Evolutionary conservation across 306 rosid genomes (phyloP).

Genomic region (Cicer bijugum): DNA sequence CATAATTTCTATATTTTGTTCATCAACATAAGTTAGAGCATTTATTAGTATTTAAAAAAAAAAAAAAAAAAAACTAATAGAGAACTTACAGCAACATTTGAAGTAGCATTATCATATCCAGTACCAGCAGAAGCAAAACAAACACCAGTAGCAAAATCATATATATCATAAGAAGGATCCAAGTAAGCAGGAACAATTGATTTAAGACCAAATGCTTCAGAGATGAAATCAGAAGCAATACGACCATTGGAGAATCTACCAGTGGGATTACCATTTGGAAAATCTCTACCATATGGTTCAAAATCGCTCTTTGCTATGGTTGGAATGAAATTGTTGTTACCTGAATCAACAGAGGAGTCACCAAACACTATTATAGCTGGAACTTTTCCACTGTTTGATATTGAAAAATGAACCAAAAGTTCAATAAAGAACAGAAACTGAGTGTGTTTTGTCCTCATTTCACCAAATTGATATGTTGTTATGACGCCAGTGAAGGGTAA

Average conservation of each 20-base stretch:
- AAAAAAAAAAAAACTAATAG: neutral
- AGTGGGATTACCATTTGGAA: constrained; percentile 53
- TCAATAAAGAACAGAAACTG: constrained; percentile 36
- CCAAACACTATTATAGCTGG: constrained; percentile 67
- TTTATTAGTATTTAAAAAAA: too few species aligned
- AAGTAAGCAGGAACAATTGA: constrained; percentile 61
- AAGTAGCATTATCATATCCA: constrained; percentile 67
- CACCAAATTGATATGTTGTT: neutral
- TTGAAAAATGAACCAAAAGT: constrained; percentile 20
- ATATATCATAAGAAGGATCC: constrained; percentile 56
- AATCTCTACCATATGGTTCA: constrained; percentile 68
- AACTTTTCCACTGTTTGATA: constrained; percentile 47
- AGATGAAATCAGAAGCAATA: constrained; percentile 59
- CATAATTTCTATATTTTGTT: too few species aligned
- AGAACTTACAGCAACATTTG: constrained; percentile 58
- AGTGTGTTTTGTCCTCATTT: neutral
- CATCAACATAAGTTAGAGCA: too few species aligned
- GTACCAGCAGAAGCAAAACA: constrained; percentile 79
- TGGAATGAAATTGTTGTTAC: constrained; percentile 77
- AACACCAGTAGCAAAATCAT: constrained; percentile 67
- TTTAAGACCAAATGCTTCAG: constrained; percentile 62
- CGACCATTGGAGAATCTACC: constrained; percentile 71
- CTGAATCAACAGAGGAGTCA: constrained; percentile 74
- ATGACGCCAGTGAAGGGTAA: neutral
- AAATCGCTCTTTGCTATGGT: constrained; percentile 66